These are phyloP conservation scores for Paraconiothyrium sp. DNA, from an alignment of 2,329 filamentous ascomycete genomes.

Conservation along the genomic window DNA sequence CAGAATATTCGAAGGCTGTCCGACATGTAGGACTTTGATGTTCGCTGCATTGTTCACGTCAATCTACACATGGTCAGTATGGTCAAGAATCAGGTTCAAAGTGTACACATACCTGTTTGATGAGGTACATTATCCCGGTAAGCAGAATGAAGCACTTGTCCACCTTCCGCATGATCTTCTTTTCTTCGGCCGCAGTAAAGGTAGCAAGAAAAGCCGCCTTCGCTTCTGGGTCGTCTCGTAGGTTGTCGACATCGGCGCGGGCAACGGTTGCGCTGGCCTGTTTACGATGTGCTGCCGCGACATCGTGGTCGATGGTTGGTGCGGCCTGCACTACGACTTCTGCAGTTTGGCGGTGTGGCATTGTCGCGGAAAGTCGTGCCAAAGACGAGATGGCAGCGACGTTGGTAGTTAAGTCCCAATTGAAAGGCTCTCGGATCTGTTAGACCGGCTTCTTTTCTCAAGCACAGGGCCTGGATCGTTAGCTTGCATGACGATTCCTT, in stretches of 20 bases:
- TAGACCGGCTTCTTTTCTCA: not conserved
- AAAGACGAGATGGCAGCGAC: not conserved
- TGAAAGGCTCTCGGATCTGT: slow-evolving; percentile 10
- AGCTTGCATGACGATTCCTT: slow-evolving; percentile 22
- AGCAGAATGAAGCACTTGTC: slow-evolving; percentile 32
- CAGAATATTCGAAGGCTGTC: slow-evolving; percentile 30
- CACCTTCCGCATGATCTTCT: slow-evolving; percentile 35
- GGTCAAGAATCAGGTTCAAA: not conserved
- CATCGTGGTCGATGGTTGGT: slow-evolving; percentile 23
- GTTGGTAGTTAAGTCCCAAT: not conserved
- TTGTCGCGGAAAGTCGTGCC: not conserved
- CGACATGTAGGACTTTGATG: slow-evolving; percentile 34
- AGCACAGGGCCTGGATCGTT: not conserved
- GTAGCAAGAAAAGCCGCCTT: slow-evolving; percentile 32
- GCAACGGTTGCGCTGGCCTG: slow-evolving; percentile 21
- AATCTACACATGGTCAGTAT: slow-evolving; percentile 20
- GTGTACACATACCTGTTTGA: slow-evolving; percentile 29
- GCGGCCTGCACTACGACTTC: slow-evolving; percentile 12
- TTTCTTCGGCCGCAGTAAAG: slow-evolving; percentile 34
- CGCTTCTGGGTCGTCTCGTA: slow-evolving; percentile 31
- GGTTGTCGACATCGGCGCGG: slow-evolving; percentile 26
- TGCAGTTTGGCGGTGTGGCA: slow-evolving; percentile 13
- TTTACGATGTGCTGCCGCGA: slow-evolving; percentile 21
- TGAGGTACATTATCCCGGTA: slow-evolving; percentile 35
- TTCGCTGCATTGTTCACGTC: slow-evolving; percentile 35